Evolutionary conservation across 2,329 filamentous ascomycete genomes (phyloP).

Genomic region (Cryoendolithus antarcticus): DNA sequence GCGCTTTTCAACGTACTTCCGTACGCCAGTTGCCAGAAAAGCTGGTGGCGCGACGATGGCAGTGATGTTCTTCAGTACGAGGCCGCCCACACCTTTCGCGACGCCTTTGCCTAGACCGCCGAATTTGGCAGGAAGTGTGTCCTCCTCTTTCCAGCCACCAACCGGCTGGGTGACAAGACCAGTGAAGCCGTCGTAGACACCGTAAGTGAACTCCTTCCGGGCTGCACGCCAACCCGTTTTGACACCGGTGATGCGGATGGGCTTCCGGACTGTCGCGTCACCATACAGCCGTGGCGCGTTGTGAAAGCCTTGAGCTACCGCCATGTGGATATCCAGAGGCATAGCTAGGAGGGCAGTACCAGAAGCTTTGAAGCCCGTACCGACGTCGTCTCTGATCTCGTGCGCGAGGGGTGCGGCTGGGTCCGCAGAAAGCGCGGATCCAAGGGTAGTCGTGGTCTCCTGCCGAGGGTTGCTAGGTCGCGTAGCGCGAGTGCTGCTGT

Average conservation of each 20-base stretch:
- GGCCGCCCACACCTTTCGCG: constrained; percentile 69
- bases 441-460: constrained; percentile 14
- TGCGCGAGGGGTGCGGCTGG: constrained; percentile 16
- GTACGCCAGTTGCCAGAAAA: constrained; percentile 71
- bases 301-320: constrained; percentile 73
- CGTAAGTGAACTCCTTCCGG: constrained; percentile 53
- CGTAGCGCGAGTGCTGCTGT: background rate
- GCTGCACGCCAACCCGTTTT: constrained; percentile 66
- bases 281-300: constrained; percentile 79
- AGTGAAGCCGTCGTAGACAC: constrained; percentile 63
- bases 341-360: constrained; percentile 64
- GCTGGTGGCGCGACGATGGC: constrained; percentile 54
- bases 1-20: constrained; percentile 59
- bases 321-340: constrained; percentile 74
- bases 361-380: constrained; percentile 58
- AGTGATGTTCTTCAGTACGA: constrained; percentile 71
- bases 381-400: constrained; percentile 45
- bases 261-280: constrained; percentile 64
- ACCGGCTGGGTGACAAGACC: constrained; percentile 65
- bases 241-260: constrained; percentile 66
- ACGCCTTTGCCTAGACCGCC: constrained; percentile 42
- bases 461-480: constrained; percentile 11
- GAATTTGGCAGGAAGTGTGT: constrained; percentile 16
- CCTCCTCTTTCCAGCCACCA: constrained; percentile 49
- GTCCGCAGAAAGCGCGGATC: constrained; percentile 17